Evolutionary conservation across 768 basidiomycete species (phyloP), one percentile per base, ranked within the genome.

Genomic region (Tubosaeta brunneosetosa): DNA sequence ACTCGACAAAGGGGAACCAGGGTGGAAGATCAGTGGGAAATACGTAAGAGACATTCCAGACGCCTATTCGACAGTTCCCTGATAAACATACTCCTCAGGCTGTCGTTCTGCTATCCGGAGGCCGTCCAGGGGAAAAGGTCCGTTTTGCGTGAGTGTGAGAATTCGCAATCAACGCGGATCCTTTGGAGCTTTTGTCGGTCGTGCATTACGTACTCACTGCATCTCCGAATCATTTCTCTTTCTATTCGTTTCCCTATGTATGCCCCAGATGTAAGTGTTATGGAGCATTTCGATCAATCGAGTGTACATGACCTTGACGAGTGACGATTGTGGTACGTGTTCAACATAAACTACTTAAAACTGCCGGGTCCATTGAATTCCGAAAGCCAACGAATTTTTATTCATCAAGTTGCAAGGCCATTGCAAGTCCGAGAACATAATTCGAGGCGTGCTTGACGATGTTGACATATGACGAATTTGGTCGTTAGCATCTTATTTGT

Each of bases 21-120:
- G 94, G 46, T 97, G 94, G 94, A 94, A 93, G 75, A 95, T 97
- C 63, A 91, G 89, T 46, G 93, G 93, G 44, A 94, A 94, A 91
- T 94, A 93, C 64, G 92, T 93, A 67, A 73, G 90, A 78, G 16
- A 56, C 42, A 7, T 51, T 14, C 32, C 49, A 41, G 22, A 26
- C 10, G 16, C 19, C 32, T 44, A 37, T 48, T 47, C 49, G 42
- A 50, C 44, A 51, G 3, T 17, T 50, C 40, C 16, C 58, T 70
- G 42, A 68, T 43, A 17, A 31, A 50, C 29, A 29, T 12, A 22
- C 3, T 54, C 17, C 34, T 10, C 54, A 91, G 89, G 93, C 93
- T 59, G 85, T 94, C 53, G 86, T 94, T 5, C 81, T 94, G 10
- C 71, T 94, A 31, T 91, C 89, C 3, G 86, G 91, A 50, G 93